Conservation (phyloP, 345 rosid genomes). For the Populus deltoides region DNA sequence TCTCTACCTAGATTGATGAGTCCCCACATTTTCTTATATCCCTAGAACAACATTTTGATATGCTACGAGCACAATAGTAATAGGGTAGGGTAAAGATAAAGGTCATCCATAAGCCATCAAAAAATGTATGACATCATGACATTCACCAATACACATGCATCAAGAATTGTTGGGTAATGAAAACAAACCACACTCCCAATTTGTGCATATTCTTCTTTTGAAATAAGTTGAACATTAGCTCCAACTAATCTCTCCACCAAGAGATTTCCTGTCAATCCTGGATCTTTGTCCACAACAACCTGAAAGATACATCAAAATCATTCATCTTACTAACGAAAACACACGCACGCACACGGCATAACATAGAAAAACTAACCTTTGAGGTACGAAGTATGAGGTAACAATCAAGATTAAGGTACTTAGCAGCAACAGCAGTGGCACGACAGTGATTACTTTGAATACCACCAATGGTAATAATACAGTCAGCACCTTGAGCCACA, state of each 20-base stretch:
- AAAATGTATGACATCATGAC: too few relatives aligned
- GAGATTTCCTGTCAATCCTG: slow-evolving; percentile 86
- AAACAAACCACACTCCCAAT: slow-evolving; percentile 81
- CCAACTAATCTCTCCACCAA: slow-evolving; percentile 84
- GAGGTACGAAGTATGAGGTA: slow-evolving; percentile 78
- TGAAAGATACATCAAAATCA: slow-evolving; percentile 23
- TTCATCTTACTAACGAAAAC: neutral
- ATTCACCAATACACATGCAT: too few relatives aligned
- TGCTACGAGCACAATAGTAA: too few relatives aligned
- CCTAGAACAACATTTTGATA: too few relatives aligned
- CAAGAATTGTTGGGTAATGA: neutral
- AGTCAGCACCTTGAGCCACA: slow-evolving; percentile 45
- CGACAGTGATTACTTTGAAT: slow-evolving; percentile 97
- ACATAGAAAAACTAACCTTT: slow-evolving; percentile 43
- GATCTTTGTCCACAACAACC: slow-evolving; percentile 81
- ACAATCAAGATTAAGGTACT: slow-evolving; percentile 67
- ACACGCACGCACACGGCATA: neutral
- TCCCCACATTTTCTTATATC: too few relatives aligned
- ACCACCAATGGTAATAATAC: slow-evolving; percentile 80
- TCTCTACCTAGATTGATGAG: too few relatives aligned
- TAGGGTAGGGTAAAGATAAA: too few relatives aligned
- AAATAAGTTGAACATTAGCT: slow-evolving; percentile 78
- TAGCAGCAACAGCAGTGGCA: slow-evolving; percentile 85
- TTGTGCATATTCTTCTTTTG: slow-evolving; percentile 80
- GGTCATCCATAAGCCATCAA: too few relatives aligned